Base-by-base conservation (phyloP, 2,329 filamentous ascomycete species). In the Pestalotiopsis fici region DNA sequence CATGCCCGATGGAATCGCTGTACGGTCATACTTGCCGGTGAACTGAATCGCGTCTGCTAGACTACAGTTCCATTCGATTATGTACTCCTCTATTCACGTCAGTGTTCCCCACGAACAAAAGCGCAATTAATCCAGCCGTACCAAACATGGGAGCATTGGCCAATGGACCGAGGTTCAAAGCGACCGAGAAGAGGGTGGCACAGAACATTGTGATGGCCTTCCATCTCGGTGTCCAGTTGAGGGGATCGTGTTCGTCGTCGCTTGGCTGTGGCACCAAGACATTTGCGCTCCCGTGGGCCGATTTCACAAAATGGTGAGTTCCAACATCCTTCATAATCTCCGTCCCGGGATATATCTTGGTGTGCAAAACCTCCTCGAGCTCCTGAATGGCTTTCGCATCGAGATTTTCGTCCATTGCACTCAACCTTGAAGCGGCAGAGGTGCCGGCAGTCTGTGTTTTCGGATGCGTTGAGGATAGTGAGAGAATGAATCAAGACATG, bases 251-350 rank as follows among this genome's bases (percentile, higher is more conserved):
- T 4, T 82, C 76, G 68, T 85, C 80, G 55, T 80, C 78, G 25
- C 81, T 82, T 0, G 85, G 84, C 61, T 81, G 79, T 7, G 85
- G 85, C n/a, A 85, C 77, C 7, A 86, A 74, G 18, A 86, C 80
- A 4, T 82, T 64, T 1, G 85, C 83, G 39, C 81, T 68, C 25
- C 78, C 77, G 28, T 74, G 73, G 23, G 76, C 75, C 25, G 82
- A 80, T 72, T 90, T 91, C 73, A 91, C 87, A 72, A 91, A 91
- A 75, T 90, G 88, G 76, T 90, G 87, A 1, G 80, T 79, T 23
- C 87, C 88, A 47, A 90, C 83, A 80, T 91, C 79, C 47, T 72
- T 75, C 80, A 82, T 82, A 66, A 81, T 78, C 74, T 82, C 80
- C 3, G 75, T 74, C 18, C 77, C 78, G 4, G 76, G 75, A 65